Base-by-base conservation (phyloP, 2,329 filamentous ascomycete genomes). In the Paecilomyces formosus region DNA sequence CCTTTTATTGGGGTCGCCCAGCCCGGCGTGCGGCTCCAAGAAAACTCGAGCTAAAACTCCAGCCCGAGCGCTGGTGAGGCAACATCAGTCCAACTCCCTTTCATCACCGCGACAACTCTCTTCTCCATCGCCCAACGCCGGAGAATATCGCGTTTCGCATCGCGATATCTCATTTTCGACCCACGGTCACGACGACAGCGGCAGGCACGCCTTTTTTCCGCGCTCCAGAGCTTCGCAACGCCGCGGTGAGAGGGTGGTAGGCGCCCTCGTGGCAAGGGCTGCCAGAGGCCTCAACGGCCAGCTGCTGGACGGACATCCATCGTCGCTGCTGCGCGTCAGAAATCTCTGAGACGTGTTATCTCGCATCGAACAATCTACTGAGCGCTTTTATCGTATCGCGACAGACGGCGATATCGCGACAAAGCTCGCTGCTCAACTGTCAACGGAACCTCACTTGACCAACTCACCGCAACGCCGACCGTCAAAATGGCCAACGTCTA, bases 401-500 rank as follows among this genome's bases (percentile, higher is more conserved):
- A 28, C 21, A 52, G 50, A 52, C 50, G 50, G 3, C 22, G 50
- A 24, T 52, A 26, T 52, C 22, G 13, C 50, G 22, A 52, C 22
- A n/a, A 53, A 26, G 22, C 51, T 53, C 28, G 26, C 13, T 21
- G 51, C 22, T 31, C 51, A 53, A 18, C 21, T 53, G 22, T 26
- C 21, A 21, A 31, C 51, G 22, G 24, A 21, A 24, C 21, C 21
- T 53, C 21, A 53, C 24, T 53, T 18, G 51, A 53, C 24, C 22
- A 28, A 53, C 58, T 56, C 57, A 58, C 54, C 58, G 57, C 64
- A 61, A 60, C 62, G 59, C 63, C 67, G 66, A 71, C 66, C 71
- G 74, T 74, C 78, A 90, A 71, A 72, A 96, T 99, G 94, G 85
- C 93, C 80, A 96, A 95, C 79, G 87, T 93, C 66, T 88, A 88